Conservation (phyloP, 805 yeast species). For the Phaffomyces opuntiae region DNA sequence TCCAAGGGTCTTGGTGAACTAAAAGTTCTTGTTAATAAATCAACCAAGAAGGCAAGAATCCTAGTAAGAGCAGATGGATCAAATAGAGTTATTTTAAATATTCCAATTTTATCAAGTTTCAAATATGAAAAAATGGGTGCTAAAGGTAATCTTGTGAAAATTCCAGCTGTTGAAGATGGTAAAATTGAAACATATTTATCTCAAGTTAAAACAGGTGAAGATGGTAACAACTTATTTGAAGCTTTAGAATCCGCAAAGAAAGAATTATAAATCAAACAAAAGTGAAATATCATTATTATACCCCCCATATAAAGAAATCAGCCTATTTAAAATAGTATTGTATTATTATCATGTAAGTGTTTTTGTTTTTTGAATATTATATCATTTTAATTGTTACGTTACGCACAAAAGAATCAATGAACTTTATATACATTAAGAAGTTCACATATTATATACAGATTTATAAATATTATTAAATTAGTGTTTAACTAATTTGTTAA, state of each 20-base stretch:
- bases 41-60: constrained; percentile 56
- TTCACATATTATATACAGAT: no score
- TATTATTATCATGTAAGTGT: no score
- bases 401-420: neutral
- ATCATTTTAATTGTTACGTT: neutral
- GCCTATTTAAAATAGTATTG: no score
- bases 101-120: constrained; percentile 49
- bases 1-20: constrained; percentile 78
- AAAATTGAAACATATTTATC: constrained; percentile 60
- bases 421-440: neutral
- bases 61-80: constrained; percentile 87
- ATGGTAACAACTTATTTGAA: constrained; percentile 47
- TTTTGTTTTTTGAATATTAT: no score
- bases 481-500: neutral
- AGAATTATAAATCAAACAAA: neutral
- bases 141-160: constrained; percentile 56
- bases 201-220: constrained; percentile 70
- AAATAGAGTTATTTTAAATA: constrained; percentile 69
- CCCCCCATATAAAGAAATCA: no score
- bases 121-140: constrained; percentile 51
- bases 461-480: neutral
- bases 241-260: constrained; percentile 19
- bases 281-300: neutral
- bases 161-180: constrained; percentile 57
- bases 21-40: constrained; percentile 57